Base-by-base conservation (phyloP, 2,329 filamentous ascomycete species). In the Aspergillus niger region DNA sequence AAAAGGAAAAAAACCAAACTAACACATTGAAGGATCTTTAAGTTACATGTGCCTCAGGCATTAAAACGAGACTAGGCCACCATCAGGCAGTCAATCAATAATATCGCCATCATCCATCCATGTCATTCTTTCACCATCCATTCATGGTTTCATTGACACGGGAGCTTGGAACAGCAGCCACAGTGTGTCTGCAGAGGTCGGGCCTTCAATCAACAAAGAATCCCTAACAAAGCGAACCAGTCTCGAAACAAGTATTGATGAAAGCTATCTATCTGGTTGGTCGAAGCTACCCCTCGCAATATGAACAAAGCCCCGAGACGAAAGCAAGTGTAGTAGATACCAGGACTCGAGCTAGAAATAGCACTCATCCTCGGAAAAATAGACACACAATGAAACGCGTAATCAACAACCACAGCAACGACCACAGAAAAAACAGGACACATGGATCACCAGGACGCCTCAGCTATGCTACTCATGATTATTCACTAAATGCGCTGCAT, bases 401-500 rank as follows among this genome's bases (percentile, higher is more conserved):
- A 17, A 59, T 50, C 38, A 56, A 30, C 22, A 51, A 60, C 28
- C 36, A 56, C 51, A 30, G 3, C 8, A 49, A 26, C 30, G 59
- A 57, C 24, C 53, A 22, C n/a, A 51, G 55, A 17, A 43, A 56
- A 51, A 30, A 2, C 22, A 48, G 26, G 28, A 60, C 50, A 22
- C 8, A 60, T 11, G 24, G 10, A 26, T 57, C 28, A 47, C 60
- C 58, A 64, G 52, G 61, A 71, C 70, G 66, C 70, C 71, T 50
- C 63, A 68, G 70, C 67, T 74, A 73, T 74, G 69, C 66, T 69
- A 65, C 65, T 60, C 60, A 49, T 36, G 8, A 43, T 26, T 30
- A 55, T 8, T 15, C 22, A 43, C 22, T 22, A 30, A 38, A 47
- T 51, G 22, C 28, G 26, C 10, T 11, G 38, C 36, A 32, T 17